phyloP scores from a whole-genome alignment of 2,329 filamentous ascomycete species.

The Macrophomina pseudophaseolina region DNA sequence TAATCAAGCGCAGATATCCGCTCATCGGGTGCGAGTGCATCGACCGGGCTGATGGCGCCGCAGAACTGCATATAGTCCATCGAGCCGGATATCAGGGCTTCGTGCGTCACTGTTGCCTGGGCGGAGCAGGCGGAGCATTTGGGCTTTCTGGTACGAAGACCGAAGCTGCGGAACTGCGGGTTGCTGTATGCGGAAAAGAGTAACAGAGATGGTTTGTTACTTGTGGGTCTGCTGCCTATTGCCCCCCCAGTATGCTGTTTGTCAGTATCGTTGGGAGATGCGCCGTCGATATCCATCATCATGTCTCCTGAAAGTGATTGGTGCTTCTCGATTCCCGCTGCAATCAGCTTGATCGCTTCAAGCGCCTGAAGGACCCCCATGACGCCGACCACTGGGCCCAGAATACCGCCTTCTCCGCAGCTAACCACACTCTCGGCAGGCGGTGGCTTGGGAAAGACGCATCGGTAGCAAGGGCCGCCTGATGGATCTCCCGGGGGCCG shows the following conservation, averaged over 20 bases:
- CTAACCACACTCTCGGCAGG: constrained; percentile 81
- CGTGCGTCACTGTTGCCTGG: constrained; percentile 64
- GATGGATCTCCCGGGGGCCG: constrained; percentile 59
- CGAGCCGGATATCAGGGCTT: constrained; percentile 66
- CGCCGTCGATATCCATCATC: constrained; percentile 15
- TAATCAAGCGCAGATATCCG: constrained; percentile 68
- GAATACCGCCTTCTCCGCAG: constrained; percentile 90
- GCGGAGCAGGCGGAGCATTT: constrained; percentile 80
- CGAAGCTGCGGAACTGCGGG: constrained; percentile 73
- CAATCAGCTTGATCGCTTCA: constrained; percentile 84
- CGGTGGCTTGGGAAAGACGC: constrained; percentile 86
- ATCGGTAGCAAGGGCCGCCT: constrained; percentile 88
- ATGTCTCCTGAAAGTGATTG: neutral
- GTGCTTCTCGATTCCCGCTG: constrained; percentile 38
- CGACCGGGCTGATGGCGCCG: constrained; percentile 63
- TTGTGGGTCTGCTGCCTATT: constrained; percentile 28
- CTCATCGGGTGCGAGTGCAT: constrained; percentile 65
- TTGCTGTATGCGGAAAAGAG: constrained; percentile 61
- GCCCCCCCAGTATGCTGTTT: constrained; percentile 32
- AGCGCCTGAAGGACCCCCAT: constrained; percentile 94
- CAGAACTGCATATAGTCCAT: constrained; percentile 90
- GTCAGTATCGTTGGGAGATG: constrained; percentile 36
- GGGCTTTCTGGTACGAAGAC: constrained; percentile 70
- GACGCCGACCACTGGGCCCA: constrained; percentile 88
- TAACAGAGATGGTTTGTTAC: constrained; percentile 48